Evolutionary conservation across 805 yeast genomes (phyloP).

Genomic region (Pichia nakasei): DNA sequence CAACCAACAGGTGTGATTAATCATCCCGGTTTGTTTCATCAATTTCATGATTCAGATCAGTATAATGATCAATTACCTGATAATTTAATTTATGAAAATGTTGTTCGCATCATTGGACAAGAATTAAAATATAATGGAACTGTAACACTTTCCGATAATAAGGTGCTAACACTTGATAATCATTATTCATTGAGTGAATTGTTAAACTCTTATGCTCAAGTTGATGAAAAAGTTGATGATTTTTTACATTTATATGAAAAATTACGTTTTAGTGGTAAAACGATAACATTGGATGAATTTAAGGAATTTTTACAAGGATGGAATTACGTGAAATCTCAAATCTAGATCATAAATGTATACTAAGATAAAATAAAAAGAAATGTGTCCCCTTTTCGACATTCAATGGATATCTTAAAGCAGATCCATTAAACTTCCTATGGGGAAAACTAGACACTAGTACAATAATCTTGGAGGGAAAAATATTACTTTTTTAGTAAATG

Average conservation of each 20-base stretch:
- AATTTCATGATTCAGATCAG: constrained; percentile 2
- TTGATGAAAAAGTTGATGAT: constrained; percentile 12
- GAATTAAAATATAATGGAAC: constrained; percentile 38
- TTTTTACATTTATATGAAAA: constrained; percentile 54
- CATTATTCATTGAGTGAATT: constrained; percentile 21
- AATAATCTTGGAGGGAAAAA: constrained; percentile 43
- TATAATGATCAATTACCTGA: constrained; percentile 18
- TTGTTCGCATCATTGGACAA: constrained; percentile 51
- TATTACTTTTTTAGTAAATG: constrained; percentile 33
- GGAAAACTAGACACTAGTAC: constrained; percentile 23
- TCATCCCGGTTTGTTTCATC: constrained; percentile 42
- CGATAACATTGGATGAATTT: constrained; percentile 52
- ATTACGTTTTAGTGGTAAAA: constrained; percentile 55
- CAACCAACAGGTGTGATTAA: constrained; percentile 34
- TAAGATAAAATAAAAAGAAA: constrained; percentile 1
- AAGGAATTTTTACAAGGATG: constrained; percentile 45
- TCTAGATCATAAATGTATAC: background rate
- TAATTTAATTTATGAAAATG: constrained; percentile 39
- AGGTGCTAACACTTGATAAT: constrained; percentile 15
- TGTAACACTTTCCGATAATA: constrained; percentile 14
- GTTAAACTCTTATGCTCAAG: constrained; percentile 20
- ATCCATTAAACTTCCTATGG: constrained; percentile 57
- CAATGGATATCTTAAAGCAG: constrained; percentile 39
- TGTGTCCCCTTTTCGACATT: constrained; percentile 49
- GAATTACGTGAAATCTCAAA: constrained; percentile 14